Conservation (phyloP, 176 grass and related monocot genomes). For the Ensete glaucum region DNA sequence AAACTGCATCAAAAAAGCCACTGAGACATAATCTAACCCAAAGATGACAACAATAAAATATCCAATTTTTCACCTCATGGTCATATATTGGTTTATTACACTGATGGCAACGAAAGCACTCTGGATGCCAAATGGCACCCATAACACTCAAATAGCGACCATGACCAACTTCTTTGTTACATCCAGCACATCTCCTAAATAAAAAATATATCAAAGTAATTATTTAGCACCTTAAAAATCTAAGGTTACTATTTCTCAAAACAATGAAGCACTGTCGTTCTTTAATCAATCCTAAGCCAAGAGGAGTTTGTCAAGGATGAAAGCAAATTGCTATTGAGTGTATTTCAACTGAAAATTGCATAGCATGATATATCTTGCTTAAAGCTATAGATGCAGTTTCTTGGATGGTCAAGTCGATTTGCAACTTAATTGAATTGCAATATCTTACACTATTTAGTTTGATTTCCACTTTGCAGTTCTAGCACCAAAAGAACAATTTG, state of each 20-base stretch:
- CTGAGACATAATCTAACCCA: background rate
- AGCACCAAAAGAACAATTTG: background rate
- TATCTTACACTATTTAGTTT: background rate
- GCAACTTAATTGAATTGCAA: background rate
- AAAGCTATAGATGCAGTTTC: background rate
- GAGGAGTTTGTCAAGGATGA: background rate
- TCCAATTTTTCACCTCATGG: slow-evolving; percentile 48
- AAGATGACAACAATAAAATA: slow-evolving; percentile 14
- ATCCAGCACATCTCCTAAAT: slow-evolving; percentile 73
- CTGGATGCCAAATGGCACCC: slow-evolving; percentile 74
- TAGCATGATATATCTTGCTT: background rate
- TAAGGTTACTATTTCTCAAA: background rate
- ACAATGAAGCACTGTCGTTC: background rate
- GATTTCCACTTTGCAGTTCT: background rate
- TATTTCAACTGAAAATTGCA: background rate
- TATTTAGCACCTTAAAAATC: background rate
- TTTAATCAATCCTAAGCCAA: background rate
- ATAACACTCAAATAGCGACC: slow-evolving; percentile 68
- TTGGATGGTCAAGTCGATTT: background rate
- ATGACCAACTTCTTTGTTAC: slow-evolving; percentile 50
- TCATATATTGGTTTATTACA: slow-evolving; percentile 78
- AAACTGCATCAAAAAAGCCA: slow-evolving; percentile 34
- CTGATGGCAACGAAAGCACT: slow-evolving; percentile 60
- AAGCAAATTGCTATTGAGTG: background rate
- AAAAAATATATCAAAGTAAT: background rate